Evolutionary conservation across 164 flowering plant species (phyloP).

Genomic region (Macadamia integrifolia): DNA sequence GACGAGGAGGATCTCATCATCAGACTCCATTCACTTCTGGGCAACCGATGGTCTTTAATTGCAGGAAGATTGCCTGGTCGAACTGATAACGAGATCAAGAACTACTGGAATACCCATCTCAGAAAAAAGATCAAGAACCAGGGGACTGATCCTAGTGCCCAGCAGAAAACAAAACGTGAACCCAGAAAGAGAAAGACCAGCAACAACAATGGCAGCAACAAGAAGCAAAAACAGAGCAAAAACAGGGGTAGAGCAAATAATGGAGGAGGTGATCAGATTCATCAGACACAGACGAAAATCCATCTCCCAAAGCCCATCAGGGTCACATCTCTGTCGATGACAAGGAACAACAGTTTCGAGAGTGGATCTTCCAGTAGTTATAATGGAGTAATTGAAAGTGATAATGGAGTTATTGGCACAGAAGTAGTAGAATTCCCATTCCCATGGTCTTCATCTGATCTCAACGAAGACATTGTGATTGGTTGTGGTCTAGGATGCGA

Average conservation of each 20-base stretch:
- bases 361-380: not conserved
- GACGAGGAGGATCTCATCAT: constrained; percentile 68
- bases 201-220: constrained; percentile 8
- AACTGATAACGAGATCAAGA: constrained; percentile 78
- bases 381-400: not conserved
- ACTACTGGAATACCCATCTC: constrained; percentile 66
- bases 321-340: constrained; percentile 7
- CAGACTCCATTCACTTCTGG: constrained; percentile 48
- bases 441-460: constrained; percentile 1
- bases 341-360: constrained; percentile 9
- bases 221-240: not conserved
- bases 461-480: constrained; percentile 6
- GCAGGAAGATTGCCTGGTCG: constrained; percentile 67
- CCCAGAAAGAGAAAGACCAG: constrained; percentile 13
- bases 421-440: not conserved
- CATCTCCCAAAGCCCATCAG: constrained; percentile 17
- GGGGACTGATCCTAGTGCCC: constrained; percentile 31
- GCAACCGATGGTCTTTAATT: constrained; percentile 69
- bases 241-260: constrained; percentile 5
- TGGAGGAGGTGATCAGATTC: not conserved
- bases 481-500: constrained; percentile 16
- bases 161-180: constrained; percentile 18
- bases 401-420: constrained; percentile 6
- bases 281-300: not conserved
- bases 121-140: constrained; percentile 35